Base-by-base conservation (phyloP, 2,329 filamentous ascomycete genomes). In the Leptographium lundbergii region DNA sequence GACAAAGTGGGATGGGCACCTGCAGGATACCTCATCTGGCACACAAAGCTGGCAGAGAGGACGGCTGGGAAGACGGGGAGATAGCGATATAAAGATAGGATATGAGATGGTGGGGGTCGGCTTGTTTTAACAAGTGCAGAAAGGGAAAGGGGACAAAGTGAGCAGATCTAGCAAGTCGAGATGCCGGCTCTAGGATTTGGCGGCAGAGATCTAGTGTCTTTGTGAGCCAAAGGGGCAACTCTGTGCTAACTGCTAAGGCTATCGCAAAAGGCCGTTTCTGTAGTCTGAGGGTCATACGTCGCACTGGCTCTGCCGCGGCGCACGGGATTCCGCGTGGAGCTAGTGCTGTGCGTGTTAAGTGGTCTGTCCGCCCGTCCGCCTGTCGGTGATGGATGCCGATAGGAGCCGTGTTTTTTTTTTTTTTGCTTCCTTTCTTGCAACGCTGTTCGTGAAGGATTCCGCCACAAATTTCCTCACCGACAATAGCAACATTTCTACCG, bases 241-340 rank as follows among this genome's bases (percentile, higher is more conserved):
- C 17, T 45, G 14, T 17, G 39, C 39, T 45, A 22, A 22, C 32
- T 34, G 45, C 45, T 48, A 24, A 48, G n/a, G 45, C n/a, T 48
- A 22, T 45, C 39, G n/a, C 29, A 63, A 22, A 68, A 62, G 17
- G 66, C n/a, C n/a, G n/a, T n/a, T n/a, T n/a, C n/a, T n/a, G 48
- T 10, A 11, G 48, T 51, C 9, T 19, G 9, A 27, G n/a, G 45
- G 45, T 24, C 45, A 22, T 48, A 48, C n/a, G 45, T 48, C 45
- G 45, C 45, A 48, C 47, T 50, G 47, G 47, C 47, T 22, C 47
- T 24, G 47, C 47, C 47, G 47, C 47, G 27, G 47, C 13, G n/a
- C 11, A 13, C n/a, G 22, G n/a, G n/a, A 24, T 50, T 50, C 47
- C 47, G 47, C 22, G 47, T 25, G 47, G 47, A 27, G 47, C 47